A percentile compares a stretch with the other conserved stretches of the same genome.
These are phyloP conservation scores for Chlorella ohadii DNA, from an alignment of 139 green algal species.

Conservation along the genomic window DNA sequence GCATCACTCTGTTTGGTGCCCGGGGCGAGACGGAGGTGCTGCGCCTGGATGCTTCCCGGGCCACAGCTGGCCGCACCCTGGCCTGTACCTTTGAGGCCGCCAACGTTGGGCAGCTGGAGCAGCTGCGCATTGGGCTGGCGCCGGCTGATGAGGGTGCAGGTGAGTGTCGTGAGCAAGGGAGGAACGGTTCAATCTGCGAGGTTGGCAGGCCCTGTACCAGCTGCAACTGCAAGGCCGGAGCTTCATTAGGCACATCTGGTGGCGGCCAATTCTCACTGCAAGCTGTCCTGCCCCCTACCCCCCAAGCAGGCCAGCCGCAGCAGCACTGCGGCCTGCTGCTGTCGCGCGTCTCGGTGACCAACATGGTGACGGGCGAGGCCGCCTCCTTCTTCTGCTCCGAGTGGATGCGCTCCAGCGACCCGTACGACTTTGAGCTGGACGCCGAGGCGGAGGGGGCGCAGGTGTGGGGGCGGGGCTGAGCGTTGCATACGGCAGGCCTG, in stretches of 20 bases:
- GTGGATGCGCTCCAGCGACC: constrained; percentile 25
- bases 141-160: no score
- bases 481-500: background rate
- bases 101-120: constrained; percentile 22
- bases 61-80: background rate
- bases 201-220: no score
- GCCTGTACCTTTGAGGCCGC: background rate
- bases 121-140: constrained; percentile 23
- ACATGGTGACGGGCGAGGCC: constrained; percentile 8
- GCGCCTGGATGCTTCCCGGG: constrained; percentile 14
- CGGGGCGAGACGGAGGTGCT: constrained; percentile 3
- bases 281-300: no score
- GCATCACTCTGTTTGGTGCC: constrained; percentile 12
- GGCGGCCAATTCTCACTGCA: no score
- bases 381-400: constrained; percentile 23
- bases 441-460: background rate
- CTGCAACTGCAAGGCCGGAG: no score
- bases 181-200: no score
- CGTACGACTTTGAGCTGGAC: constrained; percentile 20
- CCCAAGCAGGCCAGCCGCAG: no score
- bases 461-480: background rate
- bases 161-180: no score
- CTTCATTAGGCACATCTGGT: no score
- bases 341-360: background rate
- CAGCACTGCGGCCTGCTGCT: constrained; percentile 8